phyloP scores from a whole-genome alignment of 1,284 basidiomycete species.

The Mycena sp. region DNA sequence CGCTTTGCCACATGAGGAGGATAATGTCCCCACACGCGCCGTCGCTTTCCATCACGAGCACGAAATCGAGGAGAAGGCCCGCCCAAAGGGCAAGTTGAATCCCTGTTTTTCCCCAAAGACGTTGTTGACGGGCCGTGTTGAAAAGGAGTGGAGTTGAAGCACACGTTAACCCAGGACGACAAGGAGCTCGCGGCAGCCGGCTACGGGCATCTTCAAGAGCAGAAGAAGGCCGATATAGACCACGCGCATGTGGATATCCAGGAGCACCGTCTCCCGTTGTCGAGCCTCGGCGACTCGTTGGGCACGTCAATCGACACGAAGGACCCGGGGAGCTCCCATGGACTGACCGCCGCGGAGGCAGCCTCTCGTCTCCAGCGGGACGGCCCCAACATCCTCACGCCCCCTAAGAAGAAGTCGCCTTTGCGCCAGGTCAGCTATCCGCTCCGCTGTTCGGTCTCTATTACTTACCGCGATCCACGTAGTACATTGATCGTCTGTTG shows the following conservation, averaged over 20 bases:
- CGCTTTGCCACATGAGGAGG: conserved; percentile 34
- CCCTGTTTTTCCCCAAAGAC: not conserved
- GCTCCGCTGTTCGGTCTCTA: conserved; percentile 5
- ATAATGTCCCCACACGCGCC: conserved; percentile 39
- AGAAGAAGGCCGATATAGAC: conserved; percentile 44
- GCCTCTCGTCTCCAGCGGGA: conserved; percentile 59
- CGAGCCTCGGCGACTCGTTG: conserved; percentile 51
- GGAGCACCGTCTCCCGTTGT: conserved; percentile 61
- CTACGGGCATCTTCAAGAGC: conserved; percentile 66
- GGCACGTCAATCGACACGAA: conserved; percentile 62
- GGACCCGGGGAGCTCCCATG: conserved; percentile 59
- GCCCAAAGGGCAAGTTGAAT: conserved; percentile 52
- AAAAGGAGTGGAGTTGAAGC: conserved; percentile 57
- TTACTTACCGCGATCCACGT: conserved; percentile 10
- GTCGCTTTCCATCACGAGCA: conserved; percentile 60
- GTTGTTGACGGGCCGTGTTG: not conserved
- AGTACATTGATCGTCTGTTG: conserved; percentile 71
- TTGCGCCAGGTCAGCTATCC: conserved; percentile 61
- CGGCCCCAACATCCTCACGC: conserved; percentile 70
- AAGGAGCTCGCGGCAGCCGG: conserved; percentile 73
- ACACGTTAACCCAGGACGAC: conserved; percentile 72
- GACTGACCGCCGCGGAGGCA: conserved; percentile 65
- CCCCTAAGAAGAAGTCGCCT: conserved; percentile 74
- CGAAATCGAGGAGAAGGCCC: conserved; percentile 55
- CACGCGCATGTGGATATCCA: conserved; percentile 59